Base-by-base conservation (phyloP, 768 basidiomycete genomes). In the Boletus reticulatus region DNA sequence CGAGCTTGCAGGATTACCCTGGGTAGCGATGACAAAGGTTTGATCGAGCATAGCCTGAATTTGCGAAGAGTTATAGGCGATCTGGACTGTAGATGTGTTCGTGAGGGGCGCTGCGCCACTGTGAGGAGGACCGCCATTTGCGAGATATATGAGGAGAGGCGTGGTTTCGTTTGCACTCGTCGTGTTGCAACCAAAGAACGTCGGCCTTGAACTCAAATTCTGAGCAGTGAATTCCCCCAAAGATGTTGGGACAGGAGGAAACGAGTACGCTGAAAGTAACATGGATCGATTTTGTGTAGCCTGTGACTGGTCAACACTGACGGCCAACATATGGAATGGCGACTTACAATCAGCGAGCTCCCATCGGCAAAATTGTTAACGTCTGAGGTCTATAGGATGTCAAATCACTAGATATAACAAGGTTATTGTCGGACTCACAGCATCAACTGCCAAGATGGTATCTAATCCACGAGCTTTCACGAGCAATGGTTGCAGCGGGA, bases 91-190 rank as follows among this genome's bases (percentile, higher is more conserved):
- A 11, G 72, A 62, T 0, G 72, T 75, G 69, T 82, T 82, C 7
- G 79, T 80, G 10, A 74, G 49, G 9, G 73, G 62, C n/a, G 67
- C 61, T 22, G 70, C 61, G 19, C 75, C 69, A 32, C 77, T 68
- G 54, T 64, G 70, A 42, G 76, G 77, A 2, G 76, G 68, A 6
- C 77, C 79, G 29, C 81, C 80, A 60, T 80, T 81, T 1, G 84
- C 83, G n/a, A 84, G 67, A 67, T 87, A 87, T 52, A 85, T 74
- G 16, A 85, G 59, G 38, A 84, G 64, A 3, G 84, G 83, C 5
- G 74, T 75, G 41, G 66, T 69, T 0, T 56, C 60, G 22, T 62
- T 67, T 45, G 60, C 60, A 24, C 48, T 63, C 41, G 62, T 55
- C 31, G 57, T 59, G 8, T 73, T 59, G 60, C 80, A 80, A 5